Percentiles rank a stretch among this genome's conserved stretches.
phyloP scores from a whole-genome alignment of 1,284 basidiomycete genomes.

The Termitomyces sp. region DNA sequence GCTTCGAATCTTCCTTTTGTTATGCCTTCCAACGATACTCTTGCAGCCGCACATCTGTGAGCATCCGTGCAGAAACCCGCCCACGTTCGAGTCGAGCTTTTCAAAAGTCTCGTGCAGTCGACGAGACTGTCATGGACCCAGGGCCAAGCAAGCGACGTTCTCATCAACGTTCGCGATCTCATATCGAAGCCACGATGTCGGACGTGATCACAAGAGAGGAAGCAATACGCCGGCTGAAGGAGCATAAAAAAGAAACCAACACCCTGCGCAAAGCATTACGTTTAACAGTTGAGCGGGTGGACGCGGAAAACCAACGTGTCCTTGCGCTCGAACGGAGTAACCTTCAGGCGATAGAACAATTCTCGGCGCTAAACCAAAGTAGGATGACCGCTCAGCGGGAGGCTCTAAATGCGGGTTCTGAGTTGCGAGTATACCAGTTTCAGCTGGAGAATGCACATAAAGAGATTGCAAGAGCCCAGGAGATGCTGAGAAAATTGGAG shows the following conservation, averaged over 20 bases:
- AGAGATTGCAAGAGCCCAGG: slow-evolving; percentile 48
- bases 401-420: slow-evolving; percentile 43
- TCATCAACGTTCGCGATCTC: slow-evolving; percentile 12
- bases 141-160: slow-evolving; percentile 11
- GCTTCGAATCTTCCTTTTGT: no score
- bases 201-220: slow-evolving; percentile 31
- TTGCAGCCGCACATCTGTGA: neutral
- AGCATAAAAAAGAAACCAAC: slow-evolving; percentile 50
- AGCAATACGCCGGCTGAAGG: slow-evolving; percentile 45
- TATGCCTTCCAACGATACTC: neutral
- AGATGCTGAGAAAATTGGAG: slow-evolving; percentile 38
- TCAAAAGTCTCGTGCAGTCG: slow-evolving; percentile 3
- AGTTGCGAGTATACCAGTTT: slow-evolving; percentile 54
- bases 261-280: slow-evolving; percentile 49
- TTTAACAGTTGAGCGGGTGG: slow-evolving; percentile 46
- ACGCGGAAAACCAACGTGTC: slow-evolving; percentile 47
- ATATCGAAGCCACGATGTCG: slow-evolving; percentile 29
- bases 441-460: slow-evolving; percentile 59
- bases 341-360: slow-evolving; percentile 43
- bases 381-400: slow-evolving; percentile 47
- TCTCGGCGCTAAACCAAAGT: slow-evolving; percentile 48
- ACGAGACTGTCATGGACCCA: neutral
- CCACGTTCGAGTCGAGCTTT: slow-evolving; percentile 9
- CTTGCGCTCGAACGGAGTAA: slow-evolving; percentile 47
- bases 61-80: neutral